Evolutionary conservation across 441 rosid species (phyloP), one percentile per base, ranked within the genome.

Genomic region (Sinapis alba): DNA sequence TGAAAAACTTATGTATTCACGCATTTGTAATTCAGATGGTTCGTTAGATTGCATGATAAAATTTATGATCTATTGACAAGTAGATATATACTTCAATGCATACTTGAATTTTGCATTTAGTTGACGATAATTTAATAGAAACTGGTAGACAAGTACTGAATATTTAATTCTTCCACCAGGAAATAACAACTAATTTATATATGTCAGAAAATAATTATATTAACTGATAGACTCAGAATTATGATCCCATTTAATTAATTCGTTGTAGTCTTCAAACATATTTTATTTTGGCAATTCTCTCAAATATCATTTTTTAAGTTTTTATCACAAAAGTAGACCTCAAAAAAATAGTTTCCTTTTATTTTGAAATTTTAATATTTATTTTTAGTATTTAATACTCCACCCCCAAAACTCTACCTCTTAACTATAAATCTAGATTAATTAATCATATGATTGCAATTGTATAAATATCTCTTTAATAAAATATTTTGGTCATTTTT

Each of bases 21-120:
- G 11, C 15, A 16, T 69, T 41, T 15, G 53, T 57, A 28, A 57
- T 19, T 62, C 21, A 54, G 36, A 69, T 56, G 30, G 45, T 71
- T 69, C 9, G 28, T 16, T 69, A 16, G 36, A 32, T 32, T 54
- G 51, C 62, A 32, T 70, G 71, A 56, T 34, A 57, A 62, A 62
- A 57, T 64, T 76, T 21, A 69, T 63, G 65, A 56, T 69, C 12
- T 38, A 32, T 59, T 16, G 71, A 70, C 75, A 56, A 68, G 62
- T 70, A 70, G 75, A 76, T 70, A 45, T 54, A 76, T 64, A 51
- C 68, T 69, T 77, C 79, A 82, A 83, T 85, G 80, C 83, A 65
- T 80, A 78, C 81, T 83, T 87, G 77, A 90, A 80, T 80, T 83
- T 83, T 77, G 88, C 90, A 89, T 90, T 85, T 84, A 90, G 81